phyloP scores from a whole-genome alignment of 192 early-diverging fungal species.

The Haplosporangium gracile region DNA sequence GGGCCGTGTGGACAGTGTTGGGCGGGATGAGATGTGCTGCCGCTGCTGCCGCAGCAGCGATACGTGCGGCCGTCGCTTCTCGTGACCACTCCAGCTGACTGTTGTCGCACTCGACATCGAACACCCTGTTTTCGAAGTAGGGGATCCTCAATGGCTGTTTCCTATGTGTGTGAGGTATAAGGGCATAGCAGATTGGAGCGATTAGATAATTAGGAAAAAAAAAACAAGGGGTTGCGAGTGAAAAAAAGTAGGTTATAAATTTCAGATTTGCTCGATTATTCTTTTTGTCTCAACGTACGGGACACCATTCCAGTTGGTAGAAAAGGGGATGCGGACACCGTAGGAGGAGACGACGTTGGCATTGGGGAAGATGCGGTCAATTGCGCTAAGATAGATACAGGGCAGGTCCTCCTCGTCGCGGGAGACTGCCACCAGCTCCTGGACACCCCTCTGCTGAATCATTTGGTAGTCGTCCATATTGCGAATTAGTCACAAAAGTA shows the following conservation, averaged over 20 bases:
- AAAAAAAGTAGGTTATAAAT: neutral
- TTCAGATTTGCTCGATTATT: neutral
- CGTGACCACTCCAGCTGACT: slow-evolving; percentile 43
- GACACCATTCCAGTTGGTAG: neutral
- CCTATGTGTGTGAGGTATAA: slow-evolving; percentile 5
- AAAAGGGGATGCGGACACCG: slow-evolving; percentile 35
- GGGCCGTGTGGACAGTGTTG: slow-evolving; percentile 47
- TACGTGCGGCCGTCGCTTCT: slow-evolving; percentile 23
- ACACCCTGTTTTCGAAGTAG: slow-evolving; percentile 40
- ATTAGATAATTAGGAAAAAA: neutral
- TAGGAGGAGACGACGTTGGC: slow-evolving; percentile 28
- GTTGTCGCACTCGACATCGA: slow-evolving; percentile 32
- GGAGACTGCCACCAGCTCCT: slow-evolving; percentile 33
- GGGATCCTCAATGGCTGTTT: slow-evolving; percentile 47
- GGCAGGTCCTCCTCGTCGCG: slow-evolving; percentile 40
- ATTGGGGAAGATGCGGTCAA: slow-evolving; percentile 35
- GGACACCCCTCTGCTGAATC: slow-evolving; percentile 32
- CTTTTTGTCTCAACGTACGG: slow-evolving; percentile 29
- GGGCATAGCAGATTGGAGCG: neutral
- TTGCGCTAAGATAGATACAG: slow-evolving; percentile 30
- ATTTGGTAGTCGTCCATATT: slow-evolving; percentile 40
- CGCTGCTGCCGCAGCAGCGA: slow-evolving; percentile 26
- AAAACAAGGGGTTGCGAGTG: neutral
- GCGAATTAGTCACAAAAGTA: neutral
- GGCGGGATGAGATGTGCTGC: slow-evolving; percentile 10